Percentiles rank a stretch among this genome's conserved stretches.
These are phyloP conservation scores for Celoporthe dispersa DNA, from an alignment of 2,329 filamentous ascomycete species.

Conservation along the genomic window DNA sequence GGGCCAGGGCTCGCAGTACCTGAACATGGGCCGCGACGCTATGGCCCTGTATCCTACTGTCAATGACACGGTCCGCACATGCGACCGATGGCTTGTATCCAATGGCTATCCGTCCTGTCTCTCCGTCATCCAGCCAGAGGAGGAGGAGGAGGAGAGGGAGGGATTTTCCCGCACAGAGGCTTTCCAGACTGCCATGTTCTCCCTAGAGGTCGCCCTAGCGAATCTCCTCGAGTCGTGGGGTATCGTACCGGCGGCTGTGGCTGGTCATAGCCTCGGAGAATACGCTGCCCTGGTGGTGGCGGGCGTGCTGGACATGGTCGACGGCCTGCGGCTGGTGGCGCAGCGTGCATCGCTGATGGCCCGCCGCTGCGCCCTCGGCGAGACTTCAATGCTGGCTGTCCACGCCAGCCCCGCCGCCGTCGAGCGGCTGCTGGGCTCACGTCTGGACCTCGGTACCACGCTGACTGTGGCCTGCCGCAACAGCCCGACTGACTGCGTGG, in stretches of 20 bases:
- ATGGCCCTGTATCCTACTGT: slow-evolving; percentile 46
- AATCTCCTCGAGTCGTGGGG: slow-evolving; percentile 47
- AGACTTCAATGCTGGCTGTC: neutral
- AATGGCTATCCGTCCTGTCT: neutral
- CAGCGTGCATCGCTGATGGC: neutral
- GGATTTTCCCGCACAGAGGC: neutral
- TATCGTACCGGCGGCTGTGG: slow-evolving; percentile 37
- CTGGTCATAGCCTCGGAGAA: slow-evolving; percentile 47
- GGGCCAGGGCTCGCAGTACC: slow-evolving; percentile 37
- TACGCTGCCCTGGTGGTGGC: slow-evolving; percentile 45
- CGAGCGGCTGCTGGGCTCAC: neutral
- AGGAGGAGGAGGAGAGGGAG: neutral
- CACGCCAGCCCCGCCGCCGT: neutral
- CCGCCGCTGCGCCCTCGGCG: neutral
- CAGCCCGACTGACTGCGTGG: neutral
- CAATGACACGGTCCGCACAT: slow-evolving; percentile 39
- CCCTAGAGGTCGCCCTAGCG: slow-evolving; percentile 42
- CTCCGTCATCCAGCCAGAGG: neutral
- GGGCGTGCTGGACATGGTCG: neutral
- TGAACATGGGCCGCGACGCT: slow-evolving; percentile 42
- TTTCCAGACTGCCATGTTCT: slow-evolving; percentile 45
- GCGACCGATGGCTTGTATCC: slow-evolving; percentile 24
- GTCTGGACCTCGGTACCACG: neutral
- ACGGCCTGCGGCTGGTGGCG: neutral
- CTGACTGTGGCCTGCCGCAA: neutral